Conservation (phyloP, 176 grass and related monocot genomes). For the Triticum turgidum region DNA sequence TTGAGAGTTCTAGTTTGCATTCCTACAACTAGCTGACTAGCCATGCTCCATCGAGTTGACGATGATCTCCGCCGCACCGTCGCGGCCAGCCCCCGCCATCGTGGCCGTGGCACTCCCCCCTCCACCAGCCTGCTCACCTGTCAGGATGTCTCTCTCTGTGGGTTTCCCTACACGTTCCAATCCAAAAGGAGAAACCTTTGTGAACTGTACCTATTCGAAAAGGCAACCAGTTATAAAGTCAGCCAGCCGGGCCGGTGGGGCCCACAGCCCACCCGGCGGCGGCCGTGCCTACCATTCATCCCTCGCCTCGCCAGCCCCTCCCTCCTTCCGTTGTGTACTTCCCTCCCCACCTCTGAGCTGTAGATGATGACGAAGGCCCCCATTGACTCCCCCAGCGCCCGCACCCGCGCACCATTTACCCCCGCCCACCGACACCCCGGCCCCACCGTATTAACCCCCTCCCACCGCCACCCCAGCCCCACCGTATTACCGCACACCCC, state of each 20-base stretch:
- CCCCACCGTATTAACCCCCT: not conserved
- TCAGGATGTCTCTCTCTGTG: not conserved
- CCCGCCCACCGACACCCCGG: not conserved
- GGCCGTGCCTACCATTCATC: conserved; percentile 39
- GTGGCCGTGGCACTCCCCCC: too few relatives aligned
- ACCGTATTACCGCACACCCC: not conserved
- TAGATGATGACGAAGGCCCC: conserved; percentile 4
- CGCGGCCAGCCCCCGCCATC: too few relatives aligned
- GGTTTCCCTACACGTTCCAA: not conserved
- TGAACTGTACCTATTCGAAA: not conserved
- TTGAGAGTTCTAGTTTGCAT: too few relatives aligned
- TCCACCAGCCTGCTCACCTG: too few relatives aligned
- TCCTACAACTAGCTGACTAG: too few relatives aligned
- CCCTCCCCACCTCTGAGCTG: conserved; percentile 31
- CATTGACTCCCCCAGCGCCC: conserved; percentile 34
- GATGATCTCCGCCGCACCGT: too few relatives aligned
- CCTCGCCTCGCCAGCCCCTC: not conserved
- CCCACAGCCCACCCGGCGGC: conserved; percentile 22
- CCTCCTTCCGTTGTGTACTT: not conserved
- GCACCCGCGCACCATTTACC: not conserved
- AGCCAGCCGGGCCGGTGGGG: not conserved
- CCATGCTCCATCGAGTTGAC: too few relatives aligned
- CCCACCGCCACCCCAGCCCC: conserved; percentile 16
- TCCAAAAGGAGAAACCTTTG: not conserved
- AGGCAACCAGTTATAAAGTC: not conserved